Evolutionary conservation across 352 stramenopile genomes (phyloP).

Genomic region (Pythium myriotylum): DNA sequence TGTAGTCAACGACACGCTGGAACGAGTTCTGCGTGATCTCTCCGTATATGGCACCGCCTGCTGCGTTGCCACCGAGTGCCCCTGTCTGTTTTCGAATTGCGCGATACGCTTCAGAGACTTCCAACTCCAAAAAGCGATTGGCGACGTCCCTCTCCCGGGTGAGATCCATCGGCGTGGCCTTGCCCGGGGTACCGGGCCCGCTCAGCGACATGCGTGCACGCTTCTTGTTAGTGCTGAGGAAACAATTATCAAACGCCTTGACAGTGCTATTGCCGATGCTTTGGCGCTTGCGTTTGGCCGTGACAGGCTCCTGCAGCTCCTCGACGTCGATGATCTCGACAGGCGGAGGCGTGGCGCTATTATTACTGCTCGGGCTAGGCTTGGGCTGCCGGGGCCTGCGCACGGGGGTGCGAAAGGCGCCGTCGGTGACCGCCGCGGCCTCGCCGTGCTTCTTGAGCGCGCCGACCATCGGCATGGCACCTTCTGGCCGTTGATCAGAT

Average conservation of each 20-base stretch:
- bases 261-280: conserved; percentile 36
- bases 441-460: conserved; percentile 25
- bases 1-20: conserved; percentile 95
- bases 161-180: conserved; percentile 65
- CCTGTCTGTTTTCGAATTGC: conserved; percentile 95
- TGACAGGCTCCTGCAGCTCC: not conserved
- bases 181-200: conserved; percentile 54
- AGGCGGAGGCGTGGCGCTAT: conserved; percentile 8
- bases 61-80: conserved; percentile 93
- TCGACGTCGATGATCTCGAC: not conserved
- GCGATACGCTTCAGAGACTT: conserved; percentile 90
- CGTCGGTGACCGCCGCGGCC: conserved; percentile 14
- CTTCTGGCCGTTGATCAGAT: not conserved
- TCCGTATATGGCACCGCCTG: conserved; percentile 97
- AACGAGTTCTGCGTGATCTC: conserved; percentile 97
- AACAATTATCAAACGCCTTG: conserved; percentile 29
- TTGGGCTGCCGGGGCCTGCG: conserved; percentile 21
- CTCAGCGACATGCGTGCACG: conserved; percentile 57
- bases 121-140: conserved; percentile 76
- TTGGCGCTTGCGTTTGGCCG: conserved; percentile 57
- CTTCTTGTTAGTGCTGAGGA: conserved; percentile 51
- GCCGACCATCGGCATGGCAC: conserved; percentile 30
- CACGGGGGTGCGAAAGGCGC: conserved; percentile 19
- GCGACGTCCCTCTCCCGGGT: conserved; percentile 65
- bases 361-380: conserved; percentile 9